These are phyloP conservation scores for Termitomyces sp. DNA, from an alignment of 768 basidiomycete species.

Conservation along the genomic window DNA sequence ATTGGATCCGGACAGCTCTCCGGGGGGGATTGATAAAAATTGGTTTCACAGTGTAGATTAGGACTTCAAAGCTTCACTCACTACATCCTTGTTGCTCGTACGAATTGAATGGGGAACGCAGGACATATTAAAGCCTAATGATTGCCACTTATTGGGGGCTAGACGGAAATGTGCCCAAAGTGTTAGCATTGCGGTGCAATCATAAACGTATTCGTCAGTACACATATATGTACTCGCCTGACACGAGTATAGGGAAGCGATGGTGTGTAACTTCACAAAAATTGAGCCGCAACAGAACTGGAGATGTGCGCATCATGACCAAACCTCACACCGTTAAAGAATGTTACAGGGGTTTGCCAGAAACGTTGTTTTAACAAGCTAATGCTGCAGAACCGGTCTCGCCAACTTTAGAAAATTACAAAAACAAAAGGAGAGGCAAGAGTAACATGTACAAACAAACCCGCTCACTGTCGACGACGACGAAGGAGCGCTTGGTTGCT, in stretches of 20 bases:
- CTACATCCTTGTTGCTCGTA: neutral
- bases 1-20: neutral
- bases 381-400: neutral
- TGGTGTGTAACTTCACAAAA: neutral
- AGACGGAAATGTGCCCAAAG: neutral
- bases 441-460: conserved; percentile 34
- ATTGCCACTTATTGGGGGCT: neutral
- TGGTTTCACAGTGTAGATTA: neutral
- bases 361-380: neutral
- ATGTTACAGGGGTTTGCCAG: neutral
- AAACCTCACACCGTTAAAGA: neutral
- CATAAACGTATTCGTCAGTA: neutral
- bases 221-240: neutral
- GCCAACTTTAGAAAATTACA: neutral
- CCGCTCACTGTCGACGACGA: conserved; percentile 38
- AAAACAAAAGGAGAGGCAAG: neutral
- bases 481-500: conserved; percentile 23
- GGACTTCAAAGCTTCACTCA: neutral
- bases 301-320: neutral
- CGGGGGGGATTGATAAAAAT: no score
- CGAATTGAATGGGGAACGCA: neutral
- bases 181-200: neutral
- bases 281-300: neutral
- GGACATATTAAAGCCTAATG: neutral
- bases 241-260: neutral